A percentile compares a stretch with the other conserved stretches of the same genome.
Evolutionary conservation across 768 basidiomycete genomes (phyloP).

Genomic region (Mycena pura): DNA sequence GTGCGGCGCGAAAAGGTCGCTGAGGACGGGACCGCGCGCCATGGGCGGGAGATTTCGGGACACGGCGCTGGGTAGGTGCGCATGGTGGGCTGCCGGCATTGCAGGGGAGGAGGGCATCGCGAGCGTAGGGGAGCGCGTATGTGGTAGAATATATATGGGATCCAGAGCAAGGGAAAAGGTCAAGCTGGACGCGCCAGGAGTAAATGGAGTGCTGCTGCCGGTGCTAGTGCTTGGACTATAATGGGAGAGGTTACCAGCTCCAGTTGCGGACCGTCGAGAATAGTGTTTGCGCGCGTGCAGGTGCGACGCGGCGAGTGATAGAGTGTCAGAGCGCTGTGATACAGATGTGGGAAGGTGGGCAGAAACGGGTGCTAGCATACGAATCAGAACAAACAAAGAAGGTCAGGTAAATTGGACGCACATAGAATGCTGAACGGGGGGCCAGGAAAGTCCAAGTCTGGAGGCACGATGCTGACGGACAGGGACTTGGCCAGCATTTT

Average conservation of each 20-base stretch:
- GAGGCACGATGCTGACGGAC: constrained; percentile 66
- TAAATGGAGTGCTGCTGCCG: constrained; percentile 37
- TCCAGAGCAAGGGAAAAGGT: constrained; percentile 57
- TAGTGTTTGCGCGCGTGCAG: constrained; percentile 81
- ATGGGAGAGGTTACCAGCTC: constrained; percentile 37
- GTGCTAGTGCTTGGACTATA: constrained; percentile 32
- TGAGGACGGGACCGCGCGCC: constrained; percentile 50
- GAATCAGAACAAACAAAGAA: constrained; percentile 28
- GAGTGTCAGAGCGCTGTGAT: constrained; percentile 43
- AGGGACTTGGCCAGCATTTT: constrained; percentile 65
- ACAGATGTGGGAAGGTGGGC: constrained; percentile 8
- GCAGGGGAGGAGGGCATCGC: too few species aligned
- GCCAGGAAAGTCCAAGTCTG: constrained; percentile 48
- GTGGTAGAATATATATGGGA: too few species aligned
- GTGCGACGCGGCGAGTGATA: constrained; percentile 64
- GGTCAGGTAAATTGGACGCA: constrained; percentile 22
- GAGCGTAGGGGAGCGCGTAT: too few species aligned
- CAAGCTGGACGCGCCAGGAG: constrained; percentile 51
- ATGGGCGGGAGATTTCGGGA: background rate
- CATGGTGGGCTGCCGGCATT: constrained; percentile 36
- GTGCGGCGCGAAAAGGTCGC: constrained; percentile 55
- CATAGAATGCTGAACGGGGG: constrained; percentile 14
- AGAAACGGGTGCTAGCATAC: constrained; percentile 12
- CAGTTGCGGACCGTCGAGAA: constrained; percentile 55
- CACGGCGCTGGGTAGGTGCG: constrained; percentile 38